Evolutionary conservation across 2,329 filamentous ascomycete species (phyloP).

Genomic region (Ceratocystis cacaofunesta): DNA sequence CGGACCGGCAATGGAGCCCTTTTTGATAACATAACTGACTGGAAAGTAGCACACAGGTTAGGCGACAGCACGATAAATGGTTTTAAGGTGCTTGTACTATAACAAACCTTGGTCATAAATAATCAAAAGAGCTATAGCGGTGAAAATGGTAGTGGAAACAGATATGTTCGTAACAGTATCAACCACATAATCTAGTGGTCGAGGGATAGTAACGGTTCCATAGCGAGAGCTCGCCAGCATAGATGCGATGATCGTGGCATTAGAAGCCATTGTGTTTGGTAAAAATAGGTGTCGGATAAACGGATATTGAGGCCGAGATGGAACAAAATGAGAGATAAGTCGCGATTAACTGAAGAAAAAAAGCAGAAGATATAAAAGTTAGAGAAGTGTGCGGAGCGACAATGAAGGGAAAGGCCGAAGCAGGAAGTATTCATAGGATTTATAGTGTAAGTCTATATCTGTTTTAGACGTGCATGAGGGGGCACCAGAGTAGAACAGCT

Average conservation of each 20-base stretch:
- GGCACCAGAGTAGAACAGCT: no score
- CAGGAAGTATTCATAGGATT: background rate
- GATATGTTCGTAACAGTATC: slow-evolving; percentile 35
- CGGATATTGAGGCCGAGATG: background rate
- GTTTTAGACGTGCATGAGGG: background rate
- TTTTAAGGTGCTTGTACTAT: background rate
- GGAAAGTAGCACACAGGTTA: slow-evolving; percentile 17
- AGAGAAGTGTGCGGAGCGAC: background rate
- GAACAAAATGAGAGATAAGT: background rate
- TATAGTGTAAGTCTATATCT: background rate
- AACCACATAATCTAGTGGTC: slow-evolving; percentile 41
- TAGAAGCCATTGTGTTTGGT: slow-evolving; percentile 28
- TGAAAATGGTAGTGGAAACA: slow-evolving; percentile 35
- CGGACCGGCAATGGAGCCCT: slow-evolving; percentile 63
- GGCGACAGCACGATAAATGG: background rate
- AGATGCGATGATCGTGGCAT: slow-evolving; percentile 51
- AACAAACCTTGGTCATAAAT: slow-evolving; percentile 78
- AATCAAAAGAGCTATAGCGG: slow-evolving; percentile 54
- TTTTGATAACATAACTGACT: slow-evolving; percentile 64
- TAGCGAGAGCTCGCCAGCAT: slow-evolving; percentile 48
- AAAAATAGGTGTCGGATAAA: background rate
- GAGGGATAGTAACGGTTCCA: slow-evolving; percentile 34
- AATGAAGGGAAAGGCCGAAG: background rate
- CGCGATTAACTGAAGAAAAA: background rate
- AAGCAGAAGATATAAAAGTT: background rate